Evolutionary conservation across 2,329 filamentous ascomycete species (phyloP).

Genomic region (Arthrobotrys pseudoclavata): DNA sequence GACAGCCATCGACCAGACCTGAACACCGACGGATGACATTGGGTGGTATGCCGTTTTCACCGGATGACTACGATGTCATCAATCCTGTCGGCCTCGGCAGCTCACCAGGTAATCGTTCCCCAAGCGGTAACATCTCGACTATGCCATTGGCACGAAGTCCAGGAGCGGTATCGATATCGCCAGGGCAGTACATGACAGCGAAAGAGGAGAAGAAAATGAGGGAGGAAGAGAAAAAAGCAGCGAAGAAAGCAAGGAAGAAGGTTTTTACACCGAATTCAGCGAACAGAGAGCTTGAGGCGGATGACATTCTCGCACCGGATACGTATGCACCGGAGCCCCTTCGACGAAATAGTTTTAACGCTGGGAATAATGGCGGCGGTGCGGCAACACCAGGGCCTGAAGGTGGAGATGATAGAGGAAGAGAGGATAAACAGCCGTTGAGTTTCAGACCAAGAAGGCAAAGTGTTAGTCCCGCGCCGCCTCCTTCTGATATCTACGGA

Average conservation of each 20-base stretch:
- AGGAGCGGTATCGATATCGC: conserved; percentile 43
- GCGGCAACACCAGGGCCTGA: conserved; percentile 1
- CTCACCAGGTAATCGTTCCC: conserved; percentile 40
- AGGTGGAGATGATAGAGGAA: not conserved
- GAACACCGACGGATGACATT: conserved; percentile 57
- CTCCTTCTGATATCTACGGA: conserved; percentile 39
- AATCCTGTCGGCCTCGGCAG: conserved; percentile 60
- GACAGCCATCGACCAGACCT: conserved; percentile 32
- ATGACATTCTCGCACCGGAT: conserved; percentile 62
- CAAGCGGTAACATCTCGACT: conserved; percentile 53
- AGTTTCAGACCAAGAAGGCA: conserved; percentile 49
- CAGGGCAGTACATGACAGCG: conserved; percentile 55
- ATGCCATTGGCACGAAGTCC: conserved; percentile 55
- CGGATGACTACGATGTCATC: conserved; percentile 63
- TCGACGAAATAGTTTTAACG: conserved; percentile 34
- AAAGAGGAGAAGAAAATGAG: conserved; percentile 55
- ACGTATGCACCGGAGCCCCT: conserved; percentile 63
- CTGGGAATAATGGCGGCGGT: conserved; percentile 1
- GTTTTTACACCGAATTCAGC: conserved; percentile 56
- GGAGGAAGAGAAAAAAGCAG: conserved; percentile 57
- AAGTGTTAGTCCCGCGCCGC: conserved; percentile 38
- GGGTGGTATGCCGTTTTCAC: conserved; percentile 63
- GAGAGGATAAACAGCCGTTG: conserved; percentile 30
- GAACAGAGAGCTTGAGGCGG: conserved; percentile 62
- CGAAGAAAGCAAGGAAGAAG: conserved; percentile 62